Conservation (phyloP, 306 rosid species). For the Fragaria iinumae region DNA sequence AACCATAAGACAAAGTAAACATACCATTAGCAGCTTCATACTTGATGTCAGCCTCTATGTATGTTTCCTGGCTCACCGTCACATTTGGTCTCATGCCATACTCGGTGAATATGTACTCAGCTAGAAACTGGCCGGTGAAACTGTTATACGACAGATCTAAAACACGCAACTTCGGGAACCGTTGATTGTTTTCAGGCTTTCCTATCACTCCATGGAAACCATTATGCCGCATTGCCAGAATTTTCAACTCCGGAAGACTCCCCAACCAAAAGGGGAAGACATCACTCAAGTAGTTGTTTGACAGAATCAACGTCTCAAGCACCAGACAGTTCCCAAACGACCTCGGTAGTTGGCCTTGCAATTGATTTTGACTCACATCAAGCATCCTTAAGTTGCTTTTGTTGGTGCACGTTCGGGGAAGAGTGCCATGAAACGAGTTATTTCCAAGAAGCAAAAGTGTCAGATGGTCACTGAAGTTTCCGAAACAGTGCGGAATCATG, state of each 20-base stretch:
- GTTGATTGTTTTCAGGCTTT: background rate
- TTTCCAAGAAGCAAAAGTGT: background rate
- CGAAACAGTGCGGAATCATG: slow-evolving; percentile 7
- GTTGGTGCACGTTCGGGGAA: background rate
- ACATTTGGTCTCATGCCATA: background rate
- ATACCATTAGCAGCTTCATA: background rate
- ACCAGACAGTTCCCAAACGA: background rate
- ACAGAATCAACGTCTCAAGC: background rate
- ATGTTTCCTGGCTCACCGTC: fast-evolving
- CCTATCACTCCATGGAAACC: background rate
- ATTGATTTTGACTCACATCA: slow-evolving; percentile 6
- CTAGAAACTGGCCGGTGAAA: background rate
- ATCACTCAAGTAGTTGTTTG: background rate
- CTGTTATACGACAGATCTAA: background rate
- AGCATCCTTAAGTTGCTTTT: background rate
- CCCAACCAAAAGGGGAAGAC: background rate
- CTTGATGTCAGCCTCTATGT: fast-evolving
- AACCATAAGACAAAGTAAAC: background rate
- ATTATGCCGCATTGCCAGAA: background rate
- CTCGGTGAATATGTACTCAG: background rate
- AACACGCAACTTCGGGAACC: background rate
- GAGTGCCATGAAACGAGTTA: background rate
- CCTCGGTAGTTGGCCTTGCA: background rate
- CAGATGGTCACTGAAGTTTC: background rate
- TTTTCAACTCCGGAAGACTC: background rate